A percentile compares a stretch with the other conserved stretches of the same genome.
These are phyloP conservation scores for Acrodontium crateriforme DNA, from an alignment of 2,329 filamentous ascomycete genomes.

Conservation along the genomic window DNA sequence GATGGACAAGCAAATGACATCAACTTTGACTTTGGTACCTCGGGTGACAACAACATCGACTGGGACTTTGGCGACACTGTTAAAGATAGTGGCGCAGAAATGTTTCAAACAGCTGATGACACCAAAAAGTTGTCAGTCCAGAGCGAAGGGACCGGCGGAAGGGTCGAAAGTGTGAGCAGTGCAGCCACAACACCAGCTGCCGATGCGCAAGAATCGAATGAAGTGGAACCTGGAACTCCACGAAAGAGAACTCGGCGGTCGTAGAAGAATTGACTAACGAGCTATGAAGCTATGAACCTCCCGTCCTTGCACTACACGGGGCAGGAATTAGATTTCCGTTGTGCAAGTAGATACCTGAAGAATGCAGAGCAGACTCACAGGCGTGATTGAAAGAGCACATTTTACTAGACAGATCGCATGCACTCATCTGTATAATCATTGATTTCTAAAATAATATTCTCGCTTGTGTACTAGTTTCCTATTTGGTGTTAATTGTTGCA, in stretches of 20 bases:
- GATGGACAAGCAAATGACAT: constrained; percentile 2
- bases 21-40: constrained; percentile 16
- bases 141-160: constrained; percentile 11
- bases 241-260: constrained; percentile 13
- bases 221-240: constrained; percentile 11
- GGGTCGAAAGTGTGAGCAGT: constrained; percentile 29
- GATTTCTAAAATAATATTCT: no score
- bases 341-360: no score
- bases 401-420: no score
- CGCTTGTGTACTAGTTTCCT: no score
- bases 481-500: no score
- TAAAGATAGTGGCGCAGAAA: constrained; percentile 4
- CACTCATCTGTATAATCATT: no score
- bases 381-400: no score
- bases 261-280: constrained; percentile 2
- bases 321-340: no score
- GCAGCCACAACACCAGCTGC: constrained; percentile 23
- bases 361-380: no score
- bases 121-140: not conserved
- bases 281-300: no score
- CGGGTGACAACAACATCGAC: constrained; percentile 5
- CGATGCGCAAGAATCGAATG: constrained; percentile 3
- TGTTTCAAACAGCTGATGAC: constrained; percentile 6
- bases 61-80: constrained; percentile 8
- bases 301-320: no score